A percentile compares a stretch with the other conserved stretches of the same genome.
These are phyloP conservation scores for Flaveria bidentis DNA, from an alignment of 129 eudicot genomes.

Conservation along the genomic window DNA sequence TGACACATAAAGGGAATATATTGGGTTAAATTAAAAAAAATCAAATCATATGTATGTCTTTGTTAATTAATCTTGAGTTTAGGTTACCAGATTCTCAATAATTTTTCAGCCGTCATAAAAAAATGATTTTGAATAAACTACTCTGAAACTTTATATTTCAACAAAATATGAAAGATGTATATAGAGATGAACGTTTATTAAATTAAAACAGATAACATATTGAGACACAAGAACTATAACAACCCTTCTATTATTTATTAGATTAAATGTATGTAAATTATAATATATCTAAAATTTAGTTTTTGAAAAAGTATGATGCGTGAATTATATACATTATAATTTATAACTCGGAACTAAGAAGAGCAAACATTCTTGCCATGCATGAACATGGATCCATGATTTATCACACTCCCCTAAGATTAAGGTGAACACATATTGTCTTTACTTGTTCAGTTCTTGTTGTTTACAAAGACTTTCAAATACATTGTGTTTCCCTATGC, in stretches of 20 bases:
- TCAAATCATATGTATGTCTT: background rate
- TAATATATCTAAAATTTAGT: too few species aligned
- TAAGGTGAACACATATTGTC: constrained; percentile 42
- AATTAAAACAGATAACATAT: too few species aligned
- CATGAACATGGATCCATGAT: constrained; percentile 42
- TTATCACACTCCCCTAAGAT: constrained; percentile 39
- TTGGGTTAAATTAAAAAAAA: background rate
- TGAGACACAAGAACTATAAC: too few species aligned
- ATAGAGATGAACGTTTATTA: background rate
- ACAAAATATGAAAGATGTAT: background rate
- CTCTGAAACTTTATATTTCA: background rate
- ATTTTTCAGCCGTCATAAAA: background rate
- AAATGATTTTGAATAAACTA: background rate
- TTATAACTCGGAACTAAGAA: background rate
- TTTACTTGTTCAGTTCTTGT: constrained; percentile 46
- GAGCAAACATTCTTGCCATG: constrained; percentile 47
- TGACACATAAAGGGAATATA: background rate
- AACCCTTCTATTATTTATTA: too few species aligned
- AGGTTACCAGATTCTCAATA: background rate
- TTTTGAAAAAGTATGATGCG: too few species aligned
- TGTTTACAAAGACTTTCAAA: constrained; percentile 43
- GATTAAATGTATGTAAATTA: too few species aligned
- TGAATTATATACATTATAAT: too few species aligned
- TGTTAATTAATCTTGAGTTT: background rate
- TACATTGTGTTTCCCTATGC: constrained; percentile 40